Evolutionary conservation across 31 red algal genomes (phyloP), one percentile per base, ranked within the genome.

Genomic region (Porphyra umbilicalis): DNA sequence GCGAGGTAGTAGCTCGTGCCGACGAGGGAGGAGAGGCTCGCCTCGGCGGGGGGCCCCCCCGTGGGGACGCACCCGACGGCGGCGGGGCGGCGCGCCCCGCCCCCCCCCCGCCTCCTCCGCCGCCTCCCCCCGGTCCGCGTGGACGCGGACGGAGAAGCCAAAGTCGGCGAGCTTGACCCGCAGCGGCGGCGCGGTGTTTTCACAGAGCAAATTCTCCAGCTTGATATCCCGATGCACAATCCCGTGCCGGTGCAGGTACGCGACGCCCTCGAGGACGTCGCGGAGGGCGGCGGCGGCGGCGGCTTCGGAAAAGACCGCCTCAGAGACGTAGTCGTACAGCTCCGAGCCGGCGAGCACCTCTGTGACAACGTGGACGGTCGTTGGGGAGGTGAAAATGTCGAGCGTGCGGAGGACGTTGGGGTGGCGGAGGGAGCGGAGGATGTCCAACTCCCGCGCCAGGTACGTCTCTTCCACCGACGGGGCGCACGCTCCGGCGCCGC

Each of bases 391-490:
- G 15, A 78, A 78, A 9, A 78, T 78, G 76, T 78, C 76, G 35
- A 78, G 35, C 18, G 80, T 82, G 31, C 42, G 39, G 80, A 82
- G 32, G 80, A 82, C 35, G 57, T 74, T 1, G 4, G 80, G 80
- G 80, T 82, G 80, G 33, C 32, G 33, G 57, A 82, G 42, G 35
- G 42, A 35, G 42, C 57, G 39, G 34, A 82, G 32, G 33, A 82
- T 39, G 36, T 82, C 35, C 36, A 82, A 15, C 57, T 82, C 80
- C 32, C 80, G 39, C 80, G 33, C 33, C 35, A 82, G 80, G 33
- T 34, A 82, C 80, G 87, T 85, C 35, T 94, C 92, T 78, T 87
- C 84, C 57, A 87, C 84, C 20, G 82, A 46, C 71, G 85, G 81
- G 31, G 85, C 84, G n/a, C 91, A 75, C 30, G 88, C 86, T 79